Evolutionary conservation across 1,139 yeast genomes (phyloP).

Genomic region (Zygosaccharomyces pseudobailii): DNA sequence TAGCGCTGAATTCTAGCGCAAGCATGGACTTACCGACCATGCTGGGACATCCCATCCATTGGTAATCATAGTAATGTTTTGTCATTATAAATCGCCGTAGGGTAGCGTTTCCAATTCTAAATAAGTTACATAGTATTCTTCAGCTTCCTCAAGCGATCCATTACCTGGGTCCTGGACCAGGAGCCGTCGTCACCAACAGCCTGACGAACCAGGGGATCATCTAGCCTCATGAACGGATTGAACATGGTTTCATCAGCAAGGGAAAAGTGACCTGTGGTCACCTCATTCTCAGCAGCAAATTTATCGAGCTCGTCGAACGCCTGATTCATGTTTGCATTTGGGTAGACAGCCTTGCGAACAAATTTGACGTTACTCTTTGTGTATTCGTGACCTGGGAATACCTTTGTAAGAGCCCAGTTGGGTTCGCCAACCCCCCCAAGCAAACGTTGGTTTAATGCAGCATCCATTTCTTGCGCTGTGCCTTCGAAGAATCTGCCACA

Average conservation of each 20-base stretch:
- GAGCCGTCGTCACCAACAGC: constrained; percentile 46
- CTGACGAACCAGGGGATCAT: constrained; percentile 51
- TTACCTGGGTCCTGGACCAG: constrained; percentile 46
- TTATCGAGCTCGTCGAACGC: constrained; percentile 53
- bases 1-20: no score
- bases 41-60: no score
- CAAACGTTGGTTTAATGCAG: constrained; percentile 60
- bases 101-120: background rate
- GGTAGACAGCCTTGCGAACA: constrained; percentile 56
- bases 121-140: constrained; percentile 49
- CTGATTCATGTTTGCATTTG: constrained; percentile 38
- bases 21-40: no score
- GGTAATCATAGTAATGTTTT: no score
- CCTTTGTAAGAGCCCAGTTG: constrained; percentile 34
- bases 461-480: constrained; percentile 71
- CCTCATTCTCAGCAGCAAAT: constrained; percentile 52
- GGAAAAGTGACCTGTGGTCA: constrained; percentile 80
- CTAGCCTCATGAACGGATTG: constrained; percentile 85
- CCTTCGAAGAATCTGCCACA: constrained; percentile 98
- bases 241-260: constrained; percentile 73
- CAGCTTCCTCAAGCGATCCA: constrained; percentile 64
- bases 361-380: constrained; percentile 77
- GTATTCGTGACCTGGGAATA: constrained; percentile 95
- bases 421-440: constrained; percentile 46
- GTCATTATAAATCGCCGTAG: background rate